phyloP scores from a whole-genome alignment of 73 alveolate genomes.

The Paramecium primaurelia region DNA sequence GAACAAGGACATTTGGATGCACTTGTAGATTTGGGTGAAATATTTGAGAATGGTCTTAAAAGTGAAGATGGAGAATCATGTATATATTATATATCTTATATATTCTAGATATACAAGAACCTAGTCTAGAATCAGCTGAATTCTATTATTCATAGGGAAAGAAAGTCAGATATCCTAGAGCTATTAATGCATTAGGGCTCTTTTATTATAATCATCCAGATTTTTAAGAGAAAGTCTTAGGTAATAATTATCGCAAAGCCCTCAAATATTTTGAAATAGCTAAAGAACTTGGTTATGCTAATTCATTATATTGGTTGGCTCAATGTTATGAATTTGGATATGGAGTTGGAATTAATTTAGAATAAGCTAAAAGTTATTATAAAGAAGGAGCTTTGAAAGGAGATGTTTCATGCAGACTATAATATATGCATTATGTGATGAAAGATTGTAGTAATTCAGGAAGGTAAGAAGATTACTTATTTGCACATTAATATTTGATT shows the following conservation, averaged over 20 bases:
- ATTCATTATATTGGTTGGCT: not conserved
- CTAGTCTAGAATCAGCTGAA: not conserved
- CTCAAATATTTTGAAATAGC: constrained; percentile 42
- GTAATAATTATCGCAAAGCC: constrained; percentile 30
- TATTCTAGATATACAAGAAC: not conserved
- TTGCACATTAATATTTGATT: constrained; percentile 1
- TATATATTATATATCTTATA: not conserved
- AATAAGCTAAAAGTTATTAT: constrained; percentile 22
- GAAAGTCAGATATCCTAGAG: constrained; percentile 45
- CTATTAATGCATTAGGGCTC: not conserved
- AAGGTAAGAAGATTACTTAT: constrained; percentile 6
- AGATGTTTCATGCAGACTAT: not conserved
- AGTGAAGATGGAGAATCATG: not conserved
- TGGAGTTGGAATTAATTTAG: constrained; percentile 7
- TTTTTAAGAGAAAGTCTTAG: not conserved
- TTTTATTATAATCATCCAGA: constrained; percentile 43
- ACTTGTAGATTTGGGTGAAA: constrained; percentile 33
- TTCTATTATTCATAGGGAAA: constrained; percentile 22
- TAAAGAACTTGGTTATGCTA: constrained; percentile 26
- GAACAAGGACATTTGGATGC: constrained; percentile 49
- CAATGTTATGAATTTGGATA: constrained; percentile 18
- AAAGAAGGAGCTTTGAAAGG: constrained; percentile 34
- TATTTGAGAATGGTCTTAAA: not conserved
- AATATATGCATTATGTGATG: constrained; percentile 12
- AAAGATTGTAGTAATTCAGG: constrained; percentile 28